phyloP scores from a whole-genome alignment of 2,329 filamentous ascomycete species.

The Kalmusia sp. region DNA sequence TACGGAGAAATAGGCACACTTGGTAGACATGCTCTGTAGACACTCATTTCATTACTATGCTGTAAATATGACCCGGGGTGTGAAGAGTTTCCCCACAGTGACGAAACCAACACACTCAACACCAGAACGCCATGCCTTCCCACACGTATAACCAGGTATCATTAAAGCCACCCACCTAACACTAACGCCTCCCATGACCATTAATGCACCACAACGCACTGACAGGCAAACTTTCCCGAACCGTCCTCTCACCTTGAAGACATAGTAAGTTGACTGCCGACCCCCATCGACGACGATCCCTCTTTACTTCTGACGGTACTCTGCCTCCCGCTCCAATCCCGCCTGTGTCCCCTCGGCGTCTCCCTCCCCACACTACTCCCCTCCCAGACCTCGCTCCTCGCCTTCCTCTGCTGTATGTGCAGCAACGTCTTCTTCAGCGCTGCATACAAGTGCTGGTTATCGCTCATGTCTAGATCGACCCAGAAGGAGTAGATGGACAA shows the following conservation, averaged over 20 bases:
- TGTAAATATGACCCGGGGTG: too few relatives aligned
- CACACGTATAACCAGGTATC: too few relatives aligned
- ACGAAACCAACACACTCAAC: too few relatives aligned
- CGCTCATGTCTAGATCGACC: slow-evolving; percentile 45
- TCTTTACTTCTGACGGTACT: neutral
- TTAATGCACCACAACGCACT: too few relatives aligned
- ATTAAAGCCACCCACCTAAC: too few relatives aligned
- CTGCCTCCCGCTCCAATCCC: neutral
- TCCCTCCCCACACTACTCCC: slow-evolving; percentile 7
- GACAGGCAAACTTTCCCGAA: too few relatives aligned
- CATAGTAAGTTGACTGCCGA: neutral
- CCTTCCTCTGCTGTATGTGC: slow-evolving; percentile 40
- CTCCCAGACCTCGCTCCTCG: slow-evolving; percentile 34
- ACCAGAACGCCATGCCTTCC: too few relatives aligned
- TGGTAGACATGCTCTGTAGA: too few relatives aligned
- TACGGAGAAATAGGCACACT: too few relatives aligned
- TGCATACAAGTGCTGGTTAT: slow-evolving; percentile 43
- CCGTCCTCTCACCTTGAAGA: neutral
- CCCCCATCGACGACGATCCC: neutral
- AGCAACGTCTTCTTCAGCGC: slow-evolving; percentile 43
- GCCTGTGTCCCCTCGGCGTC: neutral
- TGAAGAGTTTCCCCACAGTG: too few relatives aligned
- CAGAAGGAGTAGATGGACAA: slow-evolving; percentile 45
- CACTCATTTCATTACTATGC: too few relatives aligned
- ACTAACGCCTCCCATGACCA: too few relatives aligned